Percentiles rank a stretch among this genome's conserved stretches.
phyloP scores from a whole-genome alignment of 2,329 filamentous ascomycete species.

The Pseudophaeomoniella oleicola region DNA sequence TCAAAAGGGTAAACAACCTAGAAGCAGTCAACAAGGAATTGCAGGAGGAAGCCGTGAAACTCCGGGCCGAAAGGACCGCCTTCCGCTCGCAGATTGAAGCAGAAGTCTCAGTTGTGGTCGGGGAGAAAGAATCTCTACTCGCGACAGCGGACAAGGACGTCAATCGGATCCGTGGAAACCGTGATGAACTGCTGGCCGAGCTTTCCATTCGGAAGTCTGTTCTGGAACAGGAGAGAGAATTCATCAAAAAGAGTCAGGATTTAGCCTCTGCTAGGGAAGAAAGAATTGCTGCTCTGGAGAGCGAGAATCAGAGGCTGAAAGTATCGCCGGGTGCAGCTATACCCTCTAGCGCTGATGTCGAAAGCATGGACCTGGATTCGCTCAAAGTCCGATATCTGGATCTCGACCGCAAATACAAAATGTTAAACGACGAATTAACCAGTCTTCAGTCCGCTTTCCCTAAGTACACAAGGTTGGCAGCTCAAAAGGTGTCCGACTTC shows the following conservation, averaged over 20 bases:
- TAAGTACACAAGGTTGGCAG: conserved; percentile 69
- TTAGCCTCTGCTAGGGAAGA: conserved; percentile 65
- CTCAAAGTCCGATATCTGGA: conserved; percentile 59
- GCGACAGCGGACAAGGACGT: conserved; percentile 72
- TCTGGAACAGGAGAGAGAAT: conserved; percentile 59
- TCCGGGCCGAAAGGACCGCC: conserved; percentile 69
- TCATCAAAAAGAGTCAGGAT: conserved; percentile 63
- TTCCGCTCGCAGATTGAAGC: conserved; percentile 71
- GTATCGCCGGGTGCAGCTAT: conserved; percentile 41
- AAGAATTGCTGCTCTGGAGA: conserved; percentile 68
- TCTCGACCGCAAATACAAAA: conserved; percentile 63
- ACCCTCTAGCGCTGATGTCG: conserved; percentile 9
- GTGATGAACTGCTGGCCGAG: conserved; percentile 78
- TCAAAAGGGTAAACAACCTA: conserved; percentile 79
- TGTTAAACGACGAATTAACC: conserved; percentile 75
- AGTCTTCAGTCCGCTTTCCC: conserved; percentile 86
- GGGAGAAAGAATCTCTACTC: conserved; percentile 70
- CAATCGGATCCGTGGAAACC: conserved; percentile 64
- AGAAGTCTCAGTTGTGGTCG: conserved; percentile 57
- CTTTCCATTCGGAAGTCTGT: conserved; percentile 63
- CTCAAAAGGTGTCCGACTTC: conserved; percentile 74
- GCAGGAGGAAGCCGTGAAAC: conserved; percentile 69
- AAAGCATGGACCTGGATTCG: conserved; percentile 48
- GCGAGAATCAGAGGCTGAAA: conserved; percentile 60
- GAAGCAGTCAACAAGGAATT: conserved; percentile 79